Evolutionary conservation across 2,329 filamentous ascomycete species (phyloP).

Genomic region (Diaporthe destruens): DNA sequence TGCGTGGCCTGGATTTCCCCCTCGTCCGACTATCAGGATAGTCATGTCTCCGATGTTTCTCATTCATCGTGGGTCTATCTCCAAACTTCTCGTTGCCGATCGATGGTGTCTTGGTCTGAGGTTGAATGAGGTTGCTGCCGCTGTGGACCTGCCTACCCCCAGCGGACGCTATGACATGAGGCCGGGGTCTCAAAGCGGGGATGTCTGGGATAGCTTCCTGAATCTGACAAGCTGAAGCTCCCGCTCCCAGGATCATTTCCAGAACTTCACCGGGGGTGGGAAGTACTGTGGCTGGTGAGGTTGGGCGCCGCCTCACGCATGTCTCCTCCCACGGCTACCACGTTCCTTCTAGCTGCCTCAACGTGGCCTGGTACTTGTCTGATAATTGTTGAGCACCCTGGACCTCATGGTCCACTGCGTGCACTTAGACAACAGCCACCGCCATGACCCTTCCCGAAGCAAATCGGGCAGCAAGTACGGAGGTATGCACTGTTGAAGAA

Average conservation of each 20-base stretch:
- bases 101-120: slow-evolving; percentile 25
- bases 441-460: slow-evolving; percentile 5
- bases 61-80: slow-evolving; percentile 24
- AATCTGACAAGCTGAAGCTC: slow-evolving; percentile 34
- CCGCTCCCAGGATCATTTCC: slow-evolving; percentile 33
- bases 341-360: neutral
- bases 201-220: slow-evolving; percentile 29
- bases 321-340: slow-evolving; percentile 7
- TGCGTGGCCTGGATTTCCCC: slow-evolving; percentile 9
- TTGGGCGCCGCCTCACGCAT: neutral
- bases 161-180: slow-evolving; percentile 29
- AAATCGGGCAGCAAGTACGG: neutral
- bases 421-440: slow-evolving; percentile 19
- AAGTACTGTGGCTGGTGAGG: slow-evolving; percentile 21
- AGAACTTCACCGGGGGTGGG: slow-evolving; percentile 27
- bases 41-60: slow-evolving; percentile 27
- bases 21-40: slow-evolving; percentile 6
- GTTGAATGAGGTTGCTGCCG: slow-evolving; percentile 33
- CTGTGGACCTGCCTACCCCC: slow-evolving; percentile 22
- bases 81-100: slow-evolving; percentile 18
- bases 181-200: slow-evolving; percentile 27
- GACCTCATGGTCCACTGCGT: neutral
- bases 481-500: neutral
- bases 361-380: neutral
- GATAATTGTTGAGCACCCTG: slow-evolving; percentile 7